Evolutionary conservation across 2,329 filamentous ascomycete species (phyloP).

Genomic region (Phyllosticta citriasiana): DNA sequence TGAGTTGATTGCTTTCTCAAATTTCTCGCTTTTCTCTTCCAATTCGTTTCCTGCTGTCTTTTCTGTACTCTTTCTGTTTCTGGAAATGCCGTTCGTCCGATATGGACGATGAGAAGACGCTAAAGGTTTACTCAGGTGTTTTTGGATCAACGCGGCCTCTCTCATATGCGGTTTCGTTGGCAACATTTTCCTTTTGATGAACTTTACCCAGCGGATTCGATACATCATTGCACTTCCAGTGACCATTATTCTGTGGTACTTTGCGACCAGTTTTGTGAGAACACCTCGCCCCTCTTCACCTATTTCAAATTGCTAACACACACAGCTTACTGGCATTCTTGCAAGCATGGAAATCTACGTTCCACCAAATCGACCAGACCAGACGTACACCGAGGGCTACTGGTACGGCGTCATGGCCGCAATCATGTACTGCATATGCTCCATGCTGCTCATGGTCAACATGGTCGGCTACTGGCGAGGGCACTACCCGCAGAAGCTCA

Average conservation of each 20-base stretch:
- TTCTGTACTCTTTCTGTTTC: not conserved
- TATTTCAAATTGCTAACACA: not conserved
- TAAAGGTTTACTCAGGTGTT: conserved; percentile 46
- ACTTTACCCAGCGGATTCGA: conserved; percentile 71
- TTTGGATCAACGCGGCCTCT: conserved; percentile 66
- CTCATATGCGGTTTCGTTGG: conserved; percentile 65
- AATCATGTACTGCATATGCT: conserved; percentile 67
- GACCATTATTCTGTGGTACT: conserved; percentile 71
- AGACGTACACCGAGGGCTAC: conserved; percentile 68
- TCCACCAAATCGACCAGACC: conserved; percentile 34
- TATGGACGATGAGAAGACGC: not conserved
- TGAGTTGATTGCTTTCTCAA: too few relatives aligned
- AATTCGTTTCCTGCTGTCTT: not conserved
- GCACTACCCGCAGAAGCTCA: conserved; percentile 70
- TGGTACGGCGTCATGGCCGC: conserved; percentile 80
- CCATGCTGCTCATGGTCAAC: conserved; percentile 66
- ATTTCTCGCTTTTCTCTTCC: not conserved
- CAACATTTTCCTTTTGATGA: conserved; percentile 73
- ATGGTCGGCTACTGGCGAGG: conserved; percentile 66
- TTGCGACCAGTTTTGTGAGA: conserved; percentile 49
- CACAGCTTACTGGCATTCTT: conserved; percentile 55
- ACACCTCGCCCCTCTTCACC: not conserved
- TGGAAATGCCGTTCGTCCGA: not conserved
- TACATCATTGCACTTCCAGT: conserved; percentile 75
- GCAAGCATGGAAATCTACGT: conserved; percentile 55